Evolutionary conservation across 2,329 filamentous ascomycete genomes (phyloP), one percentile per base, ranked within the genome.

Genomic region (Ascomycota sp.): DNA sequence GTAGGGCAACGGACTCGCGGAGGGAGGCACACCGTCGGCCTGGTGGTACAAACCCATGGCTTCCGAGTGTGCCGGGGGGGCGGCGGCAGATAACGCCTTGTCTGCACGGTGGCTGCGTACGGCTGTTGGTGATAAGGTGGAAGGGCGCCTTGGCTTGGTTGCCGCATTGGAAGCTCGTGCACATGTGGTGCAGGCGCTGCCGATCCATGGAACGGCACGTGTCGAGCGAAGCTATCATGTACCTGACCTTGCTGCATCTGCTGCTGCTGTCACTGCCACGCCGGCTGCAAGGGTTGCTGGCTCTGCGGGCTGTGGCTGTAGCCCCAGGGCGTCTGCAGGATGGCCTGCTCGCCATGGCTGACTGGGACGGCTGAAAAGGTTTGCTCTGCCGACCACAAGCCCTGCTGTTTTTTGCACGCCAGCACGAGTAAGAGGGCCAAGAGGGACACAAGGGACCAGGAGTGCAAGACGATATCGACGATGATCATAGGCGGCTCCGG

Each of bases 21-120:
- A 37, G 1, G 42, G 41, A 12, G 39, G 36, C 2, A 33, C 40
- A 3, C 46, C 47, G 17, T 50, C 40, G 1, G 47, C 47, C 31
- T 50, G 47, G 30, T 50, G 44, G 23, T 50, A 41, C 3, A 48
- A 23, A 1, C 45, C 46, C 39, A 49, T 43, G 5, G 38, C 34
- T 25, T 47, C 45, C 19, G 45, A 42, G 15, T 47, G 43, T 1
- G 43, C 33, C 5, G 43, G 42, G 42, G 44, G 5, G 42, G 30
- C 10, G 31, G 25, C 27, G 30, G 28, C 12, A 23, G 4, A 6
- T 5, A 13, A 11, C 25, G 19, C 7, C 23, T 23, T 1, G 29
- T 22, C 15, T 19, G 20, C 20, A 28, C 20, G 10, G 23, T 20
- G 8, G 22, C 10, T 9, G 30, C 20, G 13, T 32, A 32, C 5